Conservation (phyloP, 2,329 filamentous ascomycete genomes). For the Trichoderma atroviride region DNA sequence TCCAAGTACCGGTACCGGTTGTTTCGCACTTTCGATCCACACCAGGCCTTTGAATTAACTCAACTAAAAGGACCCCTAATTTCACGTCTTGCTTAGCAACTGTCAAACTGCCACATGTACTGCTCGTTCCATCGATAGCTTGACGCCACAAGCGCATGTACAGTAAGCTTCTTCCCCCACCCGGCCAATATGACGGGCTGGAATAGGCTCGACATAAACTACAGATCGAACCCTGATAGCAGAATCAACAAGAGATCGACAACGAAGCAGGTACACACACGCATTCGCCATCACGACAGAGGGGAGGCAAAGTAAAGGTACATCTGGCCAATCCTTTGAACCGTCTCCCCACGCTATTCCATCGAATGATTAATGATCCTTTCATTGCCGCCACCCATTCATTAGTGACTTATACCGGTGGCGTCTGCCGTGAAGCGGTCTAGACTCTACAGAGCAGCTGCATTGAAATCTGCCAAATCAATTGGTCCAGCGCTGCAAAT, state of each 20-base stretch:
- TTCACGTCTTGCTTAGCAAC: neutral
- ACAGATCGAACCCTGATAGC: neutral
- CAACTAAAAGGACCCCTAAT: neutral
- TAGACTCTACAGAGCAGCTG: neutral
- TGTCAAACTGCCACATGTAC: neutral
- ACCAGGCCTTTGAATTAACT: neutral
- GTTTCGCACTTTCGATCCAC: constrained; percentile 5
- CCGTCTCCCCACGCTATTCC: neutral
- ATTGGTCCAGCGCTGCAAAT: neutral
- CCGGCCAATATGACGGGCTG: neutral
- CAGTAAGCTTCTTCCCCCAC: neutral
- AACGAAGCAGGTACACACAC: too few relatives aligned
- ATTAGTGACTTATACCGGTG: neutral
- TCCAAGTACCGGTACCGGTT: neutral
- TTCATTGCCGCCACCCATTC: neutral
- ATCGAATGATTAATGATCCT: neutral
- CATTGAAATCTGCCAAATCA: neutral
- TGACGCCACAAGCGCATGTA: neutral
- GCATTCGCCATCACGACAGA: too few relatives aligned
- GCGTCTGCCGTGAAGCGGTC: constrained; percentile 7
- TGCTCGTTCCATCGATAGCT: neutral
- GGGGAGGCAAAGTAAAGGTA: neutral
- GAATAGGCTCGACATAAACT: too few relatives aligned
- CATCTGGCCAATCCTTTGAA: neutral
- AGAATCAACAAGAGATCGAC: neutral